Evolutionary conservation across 768 basidiomycete genomes (phyloP).

Genomic region (Amanita pseudoporphyria): DNA sequence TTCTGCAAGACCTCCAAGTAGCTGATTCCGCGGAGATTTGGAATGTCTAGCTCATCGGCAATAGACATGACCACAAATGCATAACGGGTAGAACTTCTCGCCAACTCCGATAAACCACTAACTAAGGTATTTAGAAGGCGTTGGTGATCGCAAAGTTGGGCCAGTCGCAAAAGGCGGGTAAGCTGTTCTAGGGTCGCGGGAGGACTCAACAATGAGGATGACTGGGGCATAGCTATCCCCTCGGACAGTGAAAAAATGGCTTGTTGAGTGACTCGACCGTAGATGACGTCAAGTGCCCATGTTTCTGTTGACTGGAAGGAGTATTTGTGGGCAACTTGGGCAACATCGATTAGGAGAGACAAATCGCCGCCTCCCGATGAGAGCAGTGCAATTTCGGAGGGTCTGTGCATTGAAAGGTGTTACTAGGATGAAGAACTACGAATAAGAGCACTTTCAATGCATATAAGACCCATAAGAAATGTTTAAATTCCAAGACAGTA

Average conservation of each 20-base stretch:
- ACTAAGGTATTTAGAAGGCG: conserved; percentile 53
- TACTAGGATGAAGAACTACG: background rate
- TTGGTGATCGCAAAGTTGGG: conserved; percentile 57
- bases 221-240: background rate
- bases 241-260: background rate
- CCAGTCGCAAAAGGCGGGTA: conserved; percentile 51
- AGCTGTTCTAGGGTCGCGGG: conserved; percentile 28
- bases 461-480: conserved; percentile 73
- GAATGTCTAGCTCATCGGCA: conserved; percentile 59
- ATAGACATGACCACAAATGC: conserved; percentile 67
- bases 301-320: conserved; percentile 65
- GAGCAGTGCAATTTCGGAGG: conserved; percentile 46
- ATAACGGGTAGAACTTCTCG: conserved; percentile 53
- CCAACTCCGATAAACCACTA: conserved; percentile 45
- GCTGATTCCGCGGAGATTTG: conserved; percentile 49
- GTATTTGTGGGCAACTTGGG: conserved; percentile 63
- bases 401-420: conserved; percentile 27
- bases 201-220: too few relatives aligned
- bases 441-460: conserved; percentile 41
- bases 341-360: conserved; percentile 47
- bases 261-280: conserved; percentile 45
- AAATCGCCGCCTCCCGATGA: conserved; percentile 42
- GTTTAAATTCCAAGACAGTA: conserved; percentile 53
- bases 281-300: conserved; percentile 69
- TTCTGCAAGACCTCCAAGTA: conserved; percentile 72